A percentile compares a stretch with the other conserved stretches of the same genome.
These are phyloP conservation scores for Aspergillus quadricinctus DNA, from an alignment of 2,329 filamentous ascomycete species.

Conservation along the genomic window DNA sequence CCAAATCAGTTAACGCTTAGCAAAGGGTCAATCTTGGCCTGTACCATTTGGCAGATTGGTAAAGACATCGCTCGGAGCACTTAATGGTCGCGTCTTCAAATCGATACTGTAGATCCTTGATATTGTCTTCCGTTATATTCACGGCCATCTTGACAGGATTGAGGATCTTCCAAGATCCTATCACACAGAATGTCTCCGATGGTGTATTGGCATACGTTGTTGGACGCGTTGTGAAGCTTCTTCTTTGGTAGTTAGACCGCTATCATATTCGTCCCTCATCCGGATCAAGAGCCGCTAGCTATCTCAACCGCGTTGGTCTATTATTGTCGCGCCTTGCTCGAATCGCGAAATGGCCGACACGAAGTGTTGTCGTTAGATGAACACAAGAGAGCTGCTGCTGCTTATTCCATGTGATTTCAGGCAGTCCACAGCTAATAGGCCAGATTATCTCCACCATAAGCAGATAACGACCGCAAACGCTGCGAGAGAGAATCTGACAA, in stretches of 20 bases:
- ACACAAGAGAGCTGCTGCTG: background rate
- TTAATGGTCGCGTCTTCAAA: conserved; percentile 83
- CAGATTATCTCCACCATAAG: background rate
- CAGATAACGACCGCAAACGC: background rate
- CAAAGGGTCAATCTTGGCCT: background rate
- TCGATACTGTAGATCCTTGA: conserved; percentile 62
- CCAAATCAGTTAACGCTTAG: conserved; percentile 8
- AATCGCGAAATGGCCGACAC: background rate
- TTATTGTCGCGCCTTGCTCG: background rate
- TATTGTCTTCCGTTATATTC: conserved; percentile 33
- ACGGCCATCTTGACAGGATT: conserved; percentile 25
- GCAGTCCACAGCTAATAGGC: background rate
- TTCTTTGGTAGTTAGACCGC: background rate
- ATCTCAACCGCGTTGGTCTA: background rate
- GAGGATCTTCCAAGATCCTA: background rate
- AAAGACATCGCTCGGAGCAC: conserved; percentile 91
- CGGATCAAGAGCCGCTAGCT: background rate
- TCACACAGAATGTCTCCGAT: conserved; percentile 2
- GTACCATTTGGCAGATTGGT: conserved; percentile 95
- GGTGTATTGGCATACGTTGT: background rate
- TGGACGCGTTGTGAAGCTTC: background rate
- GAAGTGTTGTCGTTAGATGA: background rate
- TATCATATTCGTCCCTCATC: background rate
- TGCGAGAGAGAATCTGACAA: background rate
- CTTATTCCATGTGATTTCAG: background rate